Evolutionary conservation across 257 asterid genomes (phyloP), one percentile per base, ranked within the genome.

Genomic region (Scutellaria galericulata): DNA sequence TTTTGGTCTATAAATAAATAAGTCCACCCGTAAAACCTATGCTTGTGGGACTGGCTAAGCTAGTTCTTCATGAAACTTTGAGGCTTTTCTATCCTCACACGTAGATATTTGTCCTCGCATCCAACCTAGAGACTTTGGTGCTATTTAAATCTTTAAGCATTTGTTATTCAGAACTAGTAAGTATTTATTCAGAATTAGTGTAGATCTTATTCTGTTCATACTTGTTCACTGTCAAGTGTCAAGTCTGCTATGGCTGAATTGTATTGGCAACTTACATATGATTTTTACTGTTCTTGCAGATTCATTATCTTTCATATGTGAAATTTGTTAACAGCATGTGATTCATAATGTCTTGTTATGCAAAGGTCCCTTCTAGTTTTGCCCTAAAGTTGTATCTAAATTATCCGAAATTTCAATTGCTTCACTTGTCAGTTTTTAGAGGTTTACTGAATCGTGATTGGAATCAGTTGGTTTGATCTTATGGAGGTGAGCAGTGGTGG

Each of bases 1-100:
- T 81, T 92, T 92, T 35, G 92, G 96, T 70, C 82, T 88, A 63
- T 92, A 71, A 83, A 65, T 72, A 15, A 61, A 22, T 24, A 67
- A 35, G 74, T 27, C 37, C n/a, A 37, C 50, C 45, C 56, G 52
- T 65, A 71, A 74, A 79, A 61, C 71, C 64, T 51, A 44, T 77
- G 81, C 79, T 71, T 69, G 75, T 75, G 37, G 70, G 73, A 60
- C 66, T 65, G 15, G 72, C 81, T 62, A 71, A 81, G 87, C 70
- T 73, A 73, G 77, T 74, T 71, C 68, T 24, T 56, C 75, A 56
- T 67, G 66, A 80, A 73, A 44, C 77, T 71, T 62, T 62, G 70
- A 40, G 75, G 75, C 83, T 75, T 39, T 24, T 63, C 50, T 45
- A 73, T 76, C 70, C 73, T 75, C 56, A 57, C 92, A 86, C 85